Base-by-base conservation (phyloP, 2,329 filamentous ascomycete species). In the Didymella segeticola region DNA sequence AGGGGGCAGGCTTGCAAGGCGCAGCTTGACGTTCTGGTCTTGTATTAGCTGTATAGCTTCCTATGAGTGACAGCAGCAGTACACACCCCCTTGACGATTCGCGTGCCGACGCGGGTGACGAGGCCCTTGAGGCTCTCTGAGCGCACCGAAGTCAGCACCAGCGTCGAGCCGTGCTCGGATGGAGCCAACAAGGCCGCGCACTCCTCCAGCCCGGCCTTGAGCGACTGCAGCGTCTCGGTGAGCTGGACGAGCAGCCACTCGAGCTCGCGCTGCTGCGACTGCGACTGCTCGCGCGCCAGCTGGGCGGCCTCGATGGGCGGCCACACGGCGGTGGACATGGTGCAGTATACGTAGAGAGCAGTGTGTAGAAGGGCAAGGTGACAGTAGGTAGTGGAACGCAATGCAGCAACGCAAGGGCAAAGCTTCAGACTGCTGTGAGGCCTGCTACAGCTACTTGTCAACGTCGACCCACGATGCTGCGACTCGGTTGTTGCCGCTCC, bases 41-140 rank as follows among this genome's bases (percentile, higher is more conserved):
- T 6, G 25, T 14, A 23, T 61, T 33, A 58, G 52, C 46, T 20
- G 41, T 7, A 34, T 20, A 19, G 23, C 26, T 23, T 26, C 27
- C 53, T 48, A 19, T 37, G 51, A 39, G 19, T 14, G 23, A 15
- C 12, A 11, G 17, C 22, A 4, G 38, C 20, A 25, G 47, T 27
- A 82, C 87, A 65, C 80, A 93, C 90, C 62, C 92, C 93, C 74
- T 96, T 96, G 59, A 96, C 89, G 60, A 99, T 89, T 45, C 89
- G 86, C n/a, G 91, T 91, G 31, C 95, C 95, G 29, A 96, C 86
- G 47, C 95, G 86, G 1, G 93, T 98, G 56, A 98, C 86, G 66
- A 91, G 90, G 15, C 95, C 95, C 75, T 99, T 99, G 58, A 98
- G 87, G 62, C 85, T 86, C 78, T 99, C 95, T 49, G 91, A 93